Conservation (phyloP, 1,284 basidiomycete species). For the Boletus mariae region DNA sequence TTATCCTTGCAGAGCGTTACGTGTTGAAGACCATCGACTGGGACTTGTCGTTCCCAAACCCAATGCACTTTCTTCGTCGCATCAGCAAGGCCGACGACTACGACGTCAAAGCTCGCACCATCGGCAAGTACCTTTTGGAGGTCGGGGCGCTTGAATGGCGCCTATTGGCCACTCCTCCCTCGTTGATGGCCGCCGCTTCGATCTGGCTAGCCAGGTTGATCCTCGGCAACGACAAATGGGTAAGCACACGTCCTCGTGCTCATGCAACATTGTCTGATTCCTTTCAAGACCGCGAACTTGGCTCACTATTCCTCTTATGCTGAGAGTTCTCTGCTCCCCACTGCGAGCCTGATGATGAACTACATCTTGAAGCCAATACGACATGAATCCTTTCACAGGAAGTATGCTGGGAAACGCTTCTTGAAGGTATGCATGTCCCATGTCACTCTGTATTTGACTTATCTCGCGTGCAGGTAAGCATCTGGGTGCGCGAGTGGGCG, state of each 20-base stretch:
- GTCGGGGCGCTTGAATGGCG: conserved; percentile 87
- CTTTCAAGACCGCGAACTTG: conserved; percentile 71
- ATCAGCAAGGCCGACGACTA: conserved; percentile 64
- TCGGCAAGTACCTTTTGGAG: conserved; percentile 93
- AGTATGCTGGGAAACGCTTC: conserved; percentile 83
- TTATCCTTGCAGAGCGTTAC: conserved; percentile 92
- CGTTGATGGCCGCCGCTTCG: conserved; percentile 82
- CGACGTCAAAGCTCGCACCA: conserved; percentile 85
- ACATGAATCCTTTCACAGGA: conserved; percentile 78
- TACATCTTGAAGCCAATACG: conserved; percentile 76
- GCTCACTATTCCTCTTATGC: conserved; percentile 92
- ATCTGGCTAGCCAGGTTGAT: conserved; percentile 91
- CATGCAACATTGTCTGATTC: not conserved
- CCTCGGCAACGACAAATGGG: conserved; percentile 84
- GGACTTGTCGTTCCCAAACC: conserved; percentile 61
- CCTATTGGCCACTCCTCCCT: conserved; percentile 79
- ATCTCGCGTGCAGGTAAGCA: conserved; percentile 44
- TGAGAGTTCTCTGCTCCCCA: conserved; percentile 80
- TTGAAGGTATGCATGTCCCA: conserved; percentile 57
- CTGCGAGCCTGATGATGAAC: conserved; percentile 91
- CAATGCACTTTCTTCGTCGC: conserved; percentile 88
- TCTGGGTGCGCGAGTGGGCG: conserved; percentile 63
- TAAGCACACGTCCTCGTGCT: conserved; percentile 36
- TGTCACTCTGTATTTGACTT: not conserved
- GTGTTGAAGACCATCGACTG: conserved; percentile 67